phyloP scores from a whole-genome alignment of 345 rosid species.

The Eucalyptus coolabah region DNA sequence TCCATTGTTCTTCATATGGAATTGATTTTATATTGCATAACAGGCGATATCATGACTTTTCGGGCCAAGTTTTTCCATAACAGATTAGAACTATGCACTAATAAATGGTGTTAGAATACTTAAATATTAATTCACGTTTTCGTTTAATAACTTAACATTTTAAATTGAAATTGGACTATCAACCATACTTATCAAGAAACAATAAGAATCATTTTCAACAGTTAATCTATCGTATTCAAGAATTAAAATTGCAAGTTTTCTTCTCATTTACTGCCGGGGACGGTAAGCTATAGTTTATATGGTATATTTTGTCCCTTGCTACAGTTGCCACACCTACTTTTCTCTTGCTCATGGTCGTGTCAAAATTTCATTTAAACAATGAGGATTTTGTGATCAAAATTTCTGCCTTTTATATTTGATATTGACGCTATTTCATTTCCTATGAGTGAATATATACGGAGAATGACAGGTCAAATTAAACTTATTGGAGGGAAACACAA shows the following conservation, averaged over 20 bases:
- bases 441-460: too few relatives aligned
- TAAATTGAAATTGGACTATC: not conserved
- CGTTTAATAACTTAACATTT: not conserved
- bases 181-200: not conserved
- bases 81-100: not conserved
- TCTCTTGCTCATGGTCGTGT: not conserved
- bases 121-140: not conserved
- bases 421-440: too few relatives aligned
- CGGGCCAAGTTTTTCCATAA: not conserved
- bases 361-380: not conserved
- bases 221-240: too few relatives aligned
- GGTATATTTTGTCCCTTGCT: not conserved
- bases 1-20: not conserved
- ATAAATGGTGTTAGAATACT: not conserved
- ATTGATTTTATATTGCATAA: not conserved
- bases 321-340: not conserved
- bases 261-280: too few relatives aligned
- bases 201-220: not conserved
- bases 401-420: too few relatives aligned
- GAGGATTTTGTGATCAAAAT: too few relatives aligned
- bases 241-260: too few relatives aligned
- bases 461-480: too few relatives aligned
- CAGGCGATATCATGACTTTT: not conserved
- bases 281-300: too few relatives aligned
- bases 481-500: too few relatives aligned